Evolutionary conservation across 768 basidiomycete genomes (phyloP).

Genomic region (Lenzites betulinus): DNA sequence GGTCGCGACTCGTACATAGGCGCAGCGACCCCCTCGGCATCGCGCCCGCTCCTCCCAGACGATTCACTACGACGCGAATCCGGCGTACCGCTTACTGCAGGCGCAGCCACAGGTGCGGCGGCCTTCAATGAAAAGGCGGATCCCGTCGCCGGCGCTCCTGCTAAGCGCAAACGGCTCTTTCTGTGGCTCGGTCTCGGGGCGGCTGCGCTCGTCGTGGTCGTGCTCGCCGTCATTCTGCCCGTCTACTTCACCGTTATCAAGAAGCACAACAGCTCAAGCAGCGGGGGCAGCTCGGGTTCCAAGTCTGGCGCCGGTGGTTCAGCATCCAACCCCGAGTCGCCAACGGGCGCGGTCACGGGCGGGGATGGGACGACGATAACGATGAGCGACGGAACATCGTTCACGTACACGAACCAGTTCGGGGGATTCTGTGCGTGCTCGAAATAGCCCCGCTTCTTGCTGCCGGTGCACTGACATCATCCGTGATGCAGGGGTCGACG

Average conservation of each 20-base stretch:
- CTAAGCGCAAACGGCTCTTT: conserved; percentile 11
- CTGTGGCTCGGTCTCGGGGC: conserved; percentile 12
- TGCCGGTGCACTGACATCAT: conserved; percentile 15
- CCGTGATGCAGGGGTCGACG: conserved; percentile 53
- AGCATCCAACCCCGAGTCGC: conserved; percentile 27
- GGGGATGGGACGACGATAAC: conserved; percentile 68
- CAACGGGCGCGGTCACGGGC: conserved; percentile 46
- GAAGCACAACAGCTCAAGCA: conserved; percentile 7
- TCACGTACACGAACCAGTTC: conserved; percentile 77
- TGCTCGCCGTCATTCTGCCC: conserved; percentile 30
- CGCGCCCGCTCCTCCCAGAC: conserved; percentile 19
- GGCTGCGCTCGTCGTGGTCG: conserved; percentile 27
- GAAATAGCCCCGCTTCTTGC: conserved; percentile 1
- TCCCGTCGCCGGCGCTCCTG: not conserved
- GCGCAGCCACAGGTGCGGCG: not conserved
- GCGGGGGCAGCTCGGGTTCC: not conserved
- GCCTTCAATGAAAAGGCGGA: conserved; percentile 1
- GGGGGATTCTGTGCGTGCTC: conserved; percentile 64
- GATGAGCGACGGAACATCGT: conserved; percentile 63
- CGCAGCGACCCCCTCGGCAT: conserved; percentile 9
- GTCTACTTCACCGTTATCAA: conserved; percentile 28
- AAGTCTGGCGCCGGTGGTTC: not conserved
- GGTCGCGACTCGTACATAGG: conserved; percentile 23
- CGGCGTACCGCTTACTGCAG: conserved; percentile 6
- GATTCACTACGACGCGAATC: conserved; percentile 7